phyloP scores from a whole-genome alignment of 441 rosid genomes.

The Gossypium davidsonii region DNA sequence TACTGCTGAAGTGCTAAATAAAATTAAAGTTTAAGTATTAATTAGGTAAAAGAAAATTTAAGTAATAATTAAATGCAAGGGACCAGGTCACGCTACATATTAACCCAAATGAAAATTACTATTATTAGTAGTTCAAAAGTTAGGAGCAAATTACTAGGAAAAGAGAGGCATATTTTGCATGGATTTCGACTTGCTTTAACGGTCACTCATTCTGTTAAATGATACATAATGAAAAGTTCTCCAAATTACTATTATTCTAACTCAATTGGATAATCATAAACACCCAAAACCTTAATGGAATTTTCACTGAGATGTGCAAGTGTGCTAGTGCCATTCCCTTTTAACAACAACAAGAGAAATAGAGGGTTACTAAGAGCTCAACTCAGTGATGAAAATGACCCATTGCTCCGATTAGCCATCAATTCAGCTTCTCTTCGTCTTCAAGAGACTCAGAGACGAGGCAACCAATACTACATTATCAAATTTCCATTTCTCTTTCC shows the following conservation, averaged over 20 bases:
- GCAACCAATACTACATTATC: slow-evolving; percentile 19
- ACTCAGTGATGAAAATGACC: slow-evolving; percentile 47
- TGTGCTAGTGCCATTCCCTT: slow-evolving; percentile 9
- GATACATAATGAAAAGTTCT: background rate
- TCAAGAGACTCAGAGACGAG: slow-evolving; percentile 69
- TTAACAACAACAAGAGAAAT: slow-evolving; percentile 13
- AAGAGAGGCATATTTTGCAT: background rate
- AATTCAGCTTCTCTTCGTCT: slow-evolving; percentile 69
- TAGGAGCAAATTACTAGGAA: background rate
- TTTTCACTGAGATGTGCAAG: slow-evolving; percentile 21
- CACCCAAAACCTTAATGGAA: slow-evolving; percentile 23
- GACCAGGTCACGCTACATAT: too few species aligned
- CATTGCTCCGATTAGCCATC: slow-evolving; percentile 52
- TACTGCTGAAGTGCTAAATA: too few species aligned
- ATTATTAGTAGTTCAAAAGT: too few species aligned
- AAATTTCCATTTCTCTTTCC: background rate
- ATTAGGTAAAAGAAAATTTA: too few species aligned
- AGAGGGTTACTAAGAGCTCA: slow-evolving; percentile 31
- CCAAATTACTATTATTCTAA: background rate
- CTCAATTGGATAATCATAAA: background rate
- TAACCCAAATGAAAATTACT: too few species aligned
- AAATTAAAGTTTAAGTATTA: too few species aligned
- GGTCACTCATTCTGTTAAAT: background rate
- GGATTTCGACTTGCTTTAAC: background rate
- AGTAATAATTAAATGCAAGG: too few species aligned